Conservation (phyloP, 768 basidiomycete genomes). For the Trametes cinnabarina region DNA sequence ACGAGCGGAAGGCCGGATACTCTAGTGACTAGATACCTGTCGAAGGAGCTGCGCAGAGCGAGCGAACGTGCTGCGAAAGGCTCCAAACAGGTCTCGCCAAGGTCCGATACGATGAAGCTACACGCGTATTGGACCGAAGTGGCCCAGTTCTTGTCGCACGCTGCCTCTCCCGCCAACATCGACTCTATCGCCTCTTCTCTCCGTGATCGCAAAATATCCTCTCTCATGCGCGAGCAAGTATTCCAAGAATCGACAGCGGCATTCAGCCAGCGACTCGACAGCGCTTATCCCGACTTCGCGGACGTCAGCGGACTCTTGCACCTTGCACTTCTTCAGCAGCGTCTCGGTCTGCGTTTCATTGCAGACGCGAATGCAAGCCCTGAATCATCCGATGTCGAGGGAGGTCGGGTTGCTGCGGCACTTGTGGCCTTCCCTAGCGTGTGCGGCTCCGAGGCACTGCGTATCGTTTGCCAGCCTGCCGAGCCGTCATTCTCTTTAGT, state of each 20-base stretch:
- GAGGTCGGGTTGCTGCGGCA: constrained; percentile 24
- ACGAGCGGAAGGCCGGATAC: constrained; percentile 57
- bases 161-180: constrained; percentile 49
- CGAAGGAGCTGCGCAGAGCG: constrained; percentile 30
- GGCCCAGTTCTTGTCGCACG: constrained; percentile 65
- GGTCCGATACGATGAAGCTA: constrained; percentile 43
- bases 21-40: constrained; percentile 46
- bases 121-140: constrained; percentile 76
- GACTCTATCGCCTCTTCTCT: constrained; percentile 44
- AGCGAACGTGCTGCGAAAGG: constrained; percentile 30
- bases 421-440: constrained; percentile 57
- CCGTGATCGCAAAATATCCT: constrained; percentile 36
- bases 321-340: constrained; percentile 61
- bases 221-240: constrained; percentile 58
- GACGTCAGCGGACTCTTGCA: constrained; percentile 72
- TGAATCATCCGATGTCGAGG: not conserved
- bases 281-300: constrained; percentile 62
- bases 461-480: constrained; percentile 17
- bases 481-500: constrained; percentile 41
- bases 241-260: constrained; percentile 77
- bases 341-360: constrained; percentile 68
- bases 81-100: constrained; percentile 25
- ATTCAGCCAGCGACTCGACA: constrained; percentile 70
- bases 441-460: constrained; percentile 38
- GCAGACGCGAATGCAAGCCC: constrained; percentile 22